A percentile compares a stretch with the other conserved stretches of the same genome.
phyloP scores from a whole-genome alignment of 805 yeast genomes.

The Lachancea quebecensis region DNA sequence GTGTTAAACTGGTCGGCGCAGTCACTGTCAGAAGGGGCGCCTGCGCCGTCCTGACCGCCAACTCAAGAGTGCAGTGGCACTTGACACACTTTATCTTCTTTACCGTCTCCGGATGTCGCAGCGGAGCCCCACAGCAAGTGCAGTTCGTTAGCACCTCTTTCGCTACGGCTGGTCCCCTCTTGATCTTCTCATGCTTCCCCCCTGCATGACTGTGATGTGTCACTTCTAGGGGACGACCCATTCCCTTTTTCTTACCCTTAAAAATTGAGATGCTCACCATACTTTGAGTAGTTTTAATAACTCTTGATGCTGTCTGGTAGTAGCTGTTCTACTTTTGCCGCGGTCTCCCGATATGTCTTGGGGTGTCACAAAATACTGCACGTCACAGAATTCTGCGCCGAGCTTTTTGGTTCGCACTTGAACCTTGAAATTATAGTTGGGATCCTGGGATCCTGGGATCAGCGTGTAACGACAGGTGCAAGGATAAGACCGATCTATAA shows the following conservation, averaged over 20 bases:
- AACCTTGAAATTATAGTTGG: too few species aligned
- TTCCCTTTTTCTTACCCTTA: neutral
- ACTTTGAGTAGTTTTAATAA: neutral
- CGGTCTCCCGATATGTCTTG: too few species aligned
- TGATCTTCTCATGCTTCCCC: neutral
- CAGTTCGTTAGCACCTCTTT: conserved; percentile 21
- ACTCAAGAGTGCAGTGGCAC: conserved; percentile 45
- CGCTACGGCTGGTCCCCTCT: neutral
- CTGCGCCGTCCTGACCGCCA: neutral
- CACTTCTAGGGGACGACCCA: neutral
- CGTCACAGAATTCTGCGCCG: too few species aligned
- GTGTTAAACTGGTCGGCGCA: neutral
- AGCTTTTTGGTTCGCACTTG: too few species aligned
- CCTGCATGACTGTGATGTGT: conserved; percentile 1
- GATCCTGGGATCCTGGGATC: too few species aligned
- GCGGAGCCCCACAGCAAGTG: conserved; percentile 41
- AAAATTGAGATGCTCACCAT: conserved; percentile 1
- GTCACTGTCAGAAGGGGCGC: neutral
- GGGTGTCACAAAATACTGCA: too few species aligned
- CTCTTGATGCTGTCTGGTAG: neutral
- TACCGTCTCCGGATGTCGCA: conserved; percentile 34
- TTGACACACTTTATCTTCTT: conserved; percentile 50
- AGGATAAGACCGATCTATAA: too few species aligned
- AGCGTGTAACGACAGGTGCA: too few species aligned
- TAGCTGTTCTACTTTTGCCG: too few species aligned